Evolutionary conservation across 1,139 yeast genomes (phyloP), one percentile per base, ranked within the genome.

Genomic region (Magnusiomyces suaveolens): DNA sequence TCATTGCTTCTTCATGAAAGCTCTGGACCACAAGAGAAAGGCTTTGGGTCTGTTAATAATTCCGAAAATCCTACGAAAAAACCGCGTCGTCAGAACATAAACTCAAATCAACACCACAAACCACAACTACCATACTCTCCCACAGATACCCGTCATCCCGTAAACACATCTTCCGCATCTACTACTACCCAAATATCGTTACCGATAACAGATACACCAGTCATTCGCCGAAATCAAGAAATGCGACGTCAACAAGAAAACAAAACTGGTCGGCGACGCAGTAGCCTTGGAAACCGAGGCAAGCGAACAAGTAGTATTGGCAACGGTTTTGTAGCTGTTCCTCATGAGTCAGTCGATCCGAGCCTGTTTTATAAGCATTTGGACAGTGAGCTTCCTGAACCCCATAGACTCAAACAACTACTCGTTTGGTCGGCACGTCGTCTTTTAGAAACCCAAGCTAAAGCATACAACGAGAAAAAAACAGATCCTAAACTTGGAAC

Each of bases 231-330:
- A 54, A 74, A 72, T 59, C 69, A 73, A 55, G 67, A 66, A 48
- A 54, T 70, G 53, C 63, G 72, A 48, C 64, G 65, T 46, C 60
- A 60, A 39, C 54, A 61, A 57, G 69, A 70, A 52, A 69, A 53
- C 50, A 46, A 56, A 26, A 47, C 46, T 12, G 44, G 52, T 29
- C 54, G 39, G 47, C 55, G 59, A 43, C 57, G 67, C 26, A 63
- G 70, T 29, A 67, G 71, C 51, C 57, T 70, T 33, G 67, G 66
- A 21, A 63, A 66, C 55, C 71, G 94, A 47, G 94, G 94, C 1
- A 84, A 83, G 62, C 72, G 94, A 41, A 79, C 83, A 1, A 84
- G 87, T 64, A 83, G 90, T 0, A 78, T 85, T 16, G 89, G 92
- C 0, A 84, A 83, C 63, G 92, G 92, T 1, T 81, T 80, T 60